A percentile compares a stretch with the other conserved stretches of the same genome.
Conservation (phyloP, 2,329 filamentous ascomycete genomes). For the Exophiala bonariae region DNA sequence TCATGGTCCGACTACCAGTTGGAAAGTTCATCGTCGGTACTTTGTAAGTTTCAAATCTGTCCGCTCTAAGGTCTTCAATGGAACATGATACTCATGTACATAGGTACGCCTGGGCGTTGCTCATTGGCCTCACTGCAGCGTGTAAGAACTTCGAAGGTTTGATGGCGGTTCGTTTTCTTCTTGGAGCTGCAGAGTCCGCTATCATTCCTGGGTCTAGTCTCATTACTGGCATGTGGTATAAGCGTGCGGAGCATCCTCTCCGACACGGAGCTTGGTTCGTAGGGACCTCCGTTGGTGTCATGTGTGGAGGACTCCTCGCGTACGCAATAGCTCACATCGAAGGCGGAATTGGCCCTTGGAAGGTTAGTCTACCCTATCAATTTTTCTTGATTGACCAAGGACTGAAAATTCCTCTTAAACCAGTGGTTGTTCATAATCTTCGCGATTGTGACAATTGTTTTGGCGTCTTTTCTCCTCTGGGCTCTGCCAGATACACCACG, state of each 20-base stretch:
- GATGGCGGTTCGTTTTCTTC: conserved; percentile 43
- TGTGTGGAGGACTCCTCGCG: conserved; percentile 30
- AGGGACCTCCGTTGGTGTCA: conserved; percentile 33
- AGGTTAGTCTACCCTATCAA: conserved; percentile 19
- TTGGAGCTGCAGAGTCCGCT: conserved; percentile 42
- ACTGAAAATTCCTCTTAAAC: conserved; percentile 40
- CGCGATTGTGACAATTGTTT: conserved; percentile 32
- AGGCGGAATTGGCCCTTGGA: conserved; percentile 25
- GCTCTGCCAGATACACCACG: conserved; percentile 53
- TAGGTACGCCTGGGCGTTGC: conserved; percentile 38
- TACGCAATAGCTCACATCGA: conserved; percentile 32
- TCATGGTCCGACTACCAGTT: conserved; percentile 38
- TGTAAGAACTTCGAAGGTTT: conserved; percentile 39
- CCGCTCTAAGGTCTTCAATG: conserved; percentile 29
- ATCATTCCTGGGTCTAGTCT: conserved; percentile 37
- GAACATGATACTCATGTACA: conserved; percentile 17
- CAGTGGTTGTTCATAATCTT: conserved; percentile 55
- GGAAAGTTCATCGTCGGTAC: conserved; percentile 36
- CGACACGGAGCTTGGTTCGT: conserved; percentile 38
- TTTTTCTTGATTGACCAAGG: conserved; percentile 14
- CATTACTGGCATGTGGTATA: conserved; percentile 42
- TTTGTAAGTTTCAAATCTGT: conserved; percentile 37
- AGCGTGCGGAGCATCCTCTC: conserved; percentile 35
- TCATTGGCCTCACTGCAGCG: conserved; percentile 47
- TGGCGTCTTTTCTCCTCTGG: conserved; percentile 19